These are phyloP conservation scores for Puccinia brachypodii DNA, from an alignment of 1,284 basidiomycete genomes.

Conservation along the genomic window DNA sequence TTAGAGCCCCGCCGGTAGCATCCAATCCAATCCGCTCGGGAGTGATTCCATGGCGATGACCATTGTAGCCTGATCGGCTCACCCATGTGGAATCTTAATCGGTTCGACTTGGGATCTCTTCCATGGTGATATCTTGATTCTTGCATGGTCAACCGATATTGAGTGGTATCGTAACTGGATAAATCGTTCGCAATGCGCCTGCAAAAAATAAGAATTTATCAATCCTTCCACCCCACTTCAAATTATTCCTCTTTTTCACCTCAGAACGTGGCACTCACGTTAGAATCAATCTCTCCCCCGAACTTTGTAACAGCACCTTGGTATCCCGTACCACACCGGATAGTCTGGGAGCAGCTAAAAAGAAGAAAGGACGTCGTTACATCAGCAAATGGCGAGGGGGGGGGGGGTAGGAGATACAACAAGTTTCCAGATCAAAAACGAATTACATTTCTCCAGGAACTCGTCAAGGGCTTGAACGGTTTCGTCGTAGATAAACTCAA, in stretches of 20 bases:
- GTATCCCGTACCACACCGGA: slow-evolving; percentile 74
- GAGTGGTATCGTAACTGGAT: slow-evolving; percentile 72
- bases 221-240: neutral
- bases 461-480: slow-evolving; percentile 87
- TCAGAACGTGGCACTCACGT: neutral
- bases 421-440: neutral
- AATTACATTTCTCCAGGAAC: slow-evolving; percentile 80
- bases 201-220: slow-evolving; percentile 43
- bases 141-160: slow-evolving; percentile 71
- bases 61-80: slow-evolving; percentile 83
- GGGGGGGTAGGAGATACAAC: neutral
- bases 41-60: slow-evolving; percentile 83
- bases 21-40: slow-evolving; percentile 95
- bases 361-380: neutral
- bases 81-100: slow-evolving; percentile 75
- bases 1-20: slow-evolving; percentile 88
- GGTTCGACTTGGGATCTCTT: slow-evolving; percentile 57
- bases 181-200: slow-evolving; percentile 80
- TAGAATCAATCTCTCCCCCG: slow-evolving; percentile 70
- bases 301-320: slow-evolving; percentile 84
- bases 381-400: slow-evolving; percentile 2
- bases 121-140: slow-evolving; percentile 58
- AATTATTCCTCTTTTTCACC: neutral
- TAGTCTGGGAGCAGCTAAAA: slow-evolving; percentile 53
- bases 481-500: slow-evolving; percentile 92